A percentile compares a stretch with the other conserved stretches of the same genome.
These are phyloP conservation scores for Lentinula boryana DNA, from an alignment of 768 basidiomycete species.

Conservation along the genomic window DNA sequence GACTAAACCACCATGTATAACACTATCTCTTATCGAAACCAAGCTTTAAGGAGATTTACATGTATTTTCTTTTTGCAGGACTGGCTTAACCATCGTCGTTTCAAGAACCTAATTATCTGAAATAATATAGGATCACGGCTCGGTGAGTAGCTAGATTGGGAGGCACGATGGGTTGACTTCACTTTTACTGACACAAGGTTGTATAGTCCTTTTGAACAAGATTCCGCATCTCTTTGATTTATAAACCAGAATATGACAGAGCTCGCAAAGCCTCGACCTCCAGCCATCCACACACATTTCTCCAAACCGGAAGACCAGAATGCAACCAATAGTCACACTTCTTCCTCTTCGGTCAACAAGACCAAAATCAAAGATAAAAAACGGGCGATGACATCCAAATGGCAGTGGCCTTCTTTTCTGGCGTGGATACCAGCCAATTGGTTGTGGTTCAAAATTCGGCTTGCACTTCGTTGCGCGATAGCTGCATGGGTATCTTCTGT, in stretches of 20 bases:
- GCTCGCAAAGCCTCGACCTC: not conserved
- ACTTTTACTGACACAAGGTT: too few relatives aligned
- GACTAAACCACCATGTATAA: too few relatives aligned
- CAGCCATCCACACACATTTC: not conserved
- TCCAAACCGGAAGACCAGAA: not conserved
- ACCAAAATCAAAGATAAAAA: not conserved
- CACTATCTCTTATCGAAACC: too few relatives aligned
- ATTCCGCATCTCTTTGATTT: too few relatives aligned
- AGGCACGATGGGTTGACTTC: too few relatives aligned
- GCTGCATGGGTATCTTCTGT: slow-evolving; percentile 57
- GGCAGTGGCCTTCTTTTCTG: not conserved
- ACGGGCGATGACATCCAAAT: not conserved
- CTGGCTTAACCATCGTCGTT: too few relatives aligned
- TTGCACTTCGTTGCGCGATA: slow-evolving; percentile 55
- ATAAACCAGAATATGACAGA: not conserved
- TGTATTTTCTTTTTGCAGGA: too few relatives aligned
- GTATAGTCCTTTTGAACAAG: too few relatives aligned
- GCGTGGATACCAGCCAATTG: slow-evolving; percentile 54
- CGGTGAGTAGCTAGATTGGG: too few relatives aligned
- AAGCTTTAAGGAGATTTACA: too few relatives aligned
- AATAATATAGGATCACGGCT: too few relatives aligned
- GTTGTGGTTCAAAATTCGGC: slow-evolving; percentile 48
- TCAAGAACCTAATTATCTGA: too few relatives aligned
- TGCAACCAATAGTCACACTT: not conserved
- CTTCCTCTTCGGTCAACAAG: not conserved